Base-by-base conservation (phyloP, 148 eudicot species). In the Rhododendron ovatum region DNA sequence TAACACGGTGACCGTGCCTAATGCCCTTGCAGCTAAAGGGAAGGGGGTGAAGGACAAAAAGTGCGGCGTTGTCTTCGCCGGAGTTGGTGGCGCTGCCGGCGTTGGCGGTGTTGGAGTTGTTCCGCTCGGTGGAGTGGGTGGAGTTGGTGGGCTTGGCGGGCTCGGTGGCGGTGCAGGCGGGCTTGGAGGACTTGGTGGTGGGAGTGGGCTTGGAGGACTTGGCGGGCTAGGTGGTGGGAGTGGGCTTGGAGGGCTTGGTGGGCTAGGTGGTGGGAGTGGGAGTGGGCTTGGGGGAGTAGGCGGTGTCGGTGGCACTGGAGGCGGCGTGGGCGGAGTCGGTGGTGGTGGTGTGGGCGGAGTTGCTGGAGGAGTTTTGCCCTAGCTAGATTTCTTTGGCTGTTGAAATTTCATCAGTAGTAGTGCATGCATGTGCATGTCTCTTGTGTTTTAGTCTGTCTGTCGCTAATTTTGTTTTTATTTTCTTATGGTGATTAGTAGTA, bases 51-150 rank as follows among this genome's bases (percentile, higher is more conserved):
- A 87, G 33, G 86, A 82, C 45, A 80, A 55, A 2, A 80, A 86
- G 57, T 87, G 88, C 5, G 88, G 83, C 10, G 85, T 65, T n/a
- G 86, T 85, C 3, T 89, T 89, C 39, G 93, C 79, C 37, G 93
- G 95, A 4, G 84, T 93, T 10, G 94, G 94, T 10, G 94, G 89
- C 13, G 89, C 88, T 30, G 92, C 91, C 1, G 94, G 94, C 9
- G 87, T 88, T n/a, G 93, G 91, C 0, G 92, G 92, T 0, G 89
- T 86, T 12, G 92, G 92, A 37, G 80, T 92, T 10, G 57, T 92
- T 5, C 94, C 94, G 0, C 86, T 92, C 35, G 91, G 88, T 5
- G 91, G 87, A 79, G 61, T 92, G 48, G 91, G 88, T 14, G 91
- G 87, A 78, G 47, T 89, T 4, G 91, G 90, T 9, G 91, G 91